Conservation (phyloP, 1,139 yeast species). For the Sugiyamaella castrensis region DNA sequence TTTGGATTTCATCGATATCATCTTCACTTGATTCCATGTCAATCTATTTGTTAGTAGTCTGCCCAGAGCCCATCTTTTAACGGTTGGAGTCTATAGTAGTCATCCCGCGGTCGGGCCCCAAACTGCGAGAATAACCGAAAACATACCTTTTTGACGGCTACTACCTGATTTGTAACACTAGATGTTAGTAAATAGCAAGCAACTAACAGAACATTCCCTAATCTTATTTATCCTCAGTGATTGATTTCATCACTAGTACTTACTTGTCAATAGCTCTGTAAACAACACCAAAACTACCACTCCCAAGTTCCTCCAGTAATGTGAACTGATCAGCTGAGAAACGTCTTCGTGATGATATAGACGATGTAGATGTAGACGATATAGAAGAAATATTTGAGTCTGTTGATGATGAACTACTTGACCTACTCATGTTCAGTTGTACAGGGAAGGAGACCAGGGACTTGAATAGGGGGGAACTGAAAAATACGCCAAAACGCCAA, state of each 20-base stretch:
- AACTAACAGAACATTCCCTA: neutral
- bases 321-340: slow-evolving; percentile 51
- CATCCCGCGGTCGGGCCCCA: neutral
- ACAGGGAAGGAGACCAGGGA: too few relatives aligned
- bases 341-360: slow-evolving; percentile 26
- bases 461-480: too few relatives aligned
- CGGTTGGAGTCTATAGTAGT: neutral
- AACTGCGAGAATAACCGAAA: neutral
- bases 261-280: slow-evolving; percentile 62
- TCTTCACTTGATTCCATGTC: slow-evolving; percentile 76
- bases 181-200: neutral
- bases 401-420: slow-evolving; percentile 9
- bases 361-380: slow-evolving; percentile 9
- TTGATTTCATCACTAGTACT: slow-evolving; percentile 4
- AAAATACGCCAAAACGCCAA: too few relatives aligned
- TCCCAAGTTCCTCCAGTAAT: slow-evolving; percentile 73
- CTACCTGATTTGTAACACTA: slow-evolving; percentile 19
- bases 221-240: neutral
- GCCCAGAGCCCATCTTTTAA: slow-evolving; percentile 19
- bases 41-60: slow-evolving; percentile 39
- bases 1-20: slow-evolving; percentile 74
- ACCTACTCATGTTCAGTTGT: slow-evolving; percentile 8
- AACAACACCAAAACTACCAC: slow-evolving; percentile 88
- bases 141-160: slow-evolving; percentile 18
- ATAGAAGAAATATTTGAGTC: slow-evolving; percentile 2